Evolutionary conservation across 352 stramenopile species (phyloP), one percentile per base, ranked within the genome.

Genomic region (Blastocystis sp.): DNA sequence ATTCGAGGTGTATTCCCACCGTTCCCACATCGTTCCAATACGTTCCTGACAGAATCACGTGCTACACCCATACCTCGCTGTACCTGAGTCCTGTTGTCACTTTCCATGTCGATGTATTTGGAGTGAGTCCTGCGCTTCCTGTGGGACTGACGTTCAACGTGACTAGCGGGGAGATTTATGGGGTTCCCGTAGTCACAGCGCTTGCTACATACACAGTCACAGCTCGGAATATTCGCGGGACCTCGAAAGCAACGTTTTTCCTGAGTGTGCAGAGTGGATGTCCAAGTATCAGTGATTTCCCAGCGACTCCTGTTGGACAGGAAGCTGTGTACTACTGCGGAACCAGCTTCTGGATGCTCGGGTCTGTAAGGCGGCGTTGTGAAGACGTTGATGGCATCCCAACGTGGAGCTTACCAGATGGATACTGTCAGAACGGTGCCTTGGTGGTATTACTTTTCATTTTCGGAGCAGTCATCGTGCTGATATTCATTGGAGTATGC

Each of bases 181-280:
- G 78, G 30, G 76, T 26, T 79, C 78, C 78, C 3, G 41, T 89
- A 20, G 59, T 66, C 5, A 39, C 41, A 20, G 24, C 53, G 20
- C 18, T 76, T 24, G 62, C 55, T 24, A 69, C 62, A 3, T 89
- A 76, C 50, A 89, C 78, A 9, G 30, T 89, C 2, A 76, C 64
- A 5, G 78, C 78, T 11, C 68, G 55, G 2, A 89, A 89, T 69
- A 24, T 18, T 4, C 73, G 73, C 0, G 73, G 73, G 18, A 24
- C 20, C 4, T 24, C 73, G 6, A 39, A 9, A 43, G 16, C 73
- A 5, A 68, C 53, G 26, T 16, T 85, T 37, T 20, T 66, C 20
- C 43, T 85, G 13, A 55, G 18, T 9, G 73, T 85, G 13, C 30
- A 62, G 16, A 66, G 53, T 43, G 73, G 73, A 37, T 85, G 73